Evolutionary conservation across 2,329 filamentous ascomycete species (phyloP).

Genomic region (Pyricularia sp.): DNA sequence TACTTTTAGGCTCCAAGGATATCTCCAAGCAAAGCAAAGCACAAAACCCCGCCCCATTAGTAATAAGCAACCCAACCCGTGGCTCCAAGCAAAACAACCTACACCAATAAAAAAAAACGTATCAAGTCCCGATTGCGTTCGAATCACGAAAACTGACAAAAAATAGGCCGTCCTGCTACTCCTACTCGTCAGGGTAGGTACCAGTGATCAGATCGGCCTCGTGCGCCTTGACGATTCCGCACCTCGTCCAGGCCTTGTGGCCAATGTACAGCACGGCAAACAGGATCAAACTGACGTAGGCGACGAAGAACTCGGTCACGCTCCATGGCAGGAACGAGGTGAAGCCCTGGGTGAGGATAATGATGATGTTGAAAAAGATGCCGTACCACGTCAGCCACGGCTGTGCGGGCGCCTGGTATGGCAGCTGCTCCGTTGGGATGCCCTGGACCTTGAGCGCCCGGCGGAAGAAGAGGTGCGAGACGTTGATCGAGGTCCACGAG

Average conservation of each 20-base stretch:
- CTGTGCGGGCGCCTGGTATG: constrained; percentile 52
- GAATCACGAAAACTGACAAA: neutral
- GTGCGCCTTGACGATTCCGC: constrained; percentile 41
- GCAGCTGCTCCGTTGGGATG: constrained; percentile 46
- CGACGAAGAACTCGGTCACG: constrained; percentile 51
- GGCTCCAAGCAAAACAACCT: neutral
- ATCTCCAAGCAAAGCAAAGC: neutral
- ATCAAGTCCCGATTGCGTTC: neutral
- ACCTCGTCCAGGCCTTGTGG: constrained; percentile 41
- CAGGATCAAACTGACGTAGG: constrained; percentile 55
- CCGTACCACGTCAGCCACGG: constrained; percentile 58
- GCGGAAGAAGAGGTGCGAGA: constrained; percentile 58
- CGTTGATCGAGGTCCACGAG: constrained; percentile 57
- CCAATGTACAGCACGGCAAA: constrained; percentile 50
- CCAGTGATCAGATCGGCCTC: constrained; percentile 46
- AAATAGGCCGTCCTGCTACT: neutral
- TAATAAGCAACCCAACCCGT: neutral
- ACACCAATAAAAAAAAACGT: neutral
- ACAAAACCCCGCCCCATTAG: neutral
- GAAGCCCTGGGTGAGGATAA: constrained; percentile 61
- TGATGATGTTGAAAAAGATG: constrained; percentile 53
- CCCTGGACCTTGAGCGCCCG: constrained; percentile 45
- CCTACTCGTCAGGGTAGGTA: neutral
- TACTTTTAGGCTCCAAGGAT: neutral
- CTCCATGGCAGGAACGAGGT: constrained; percentile 56